A percentile compares a stretch with the other conserved stretches of the same genome.
phyloP scores from a whole-genome alignment of 2,329 filamentous ascomycete genomes.

The Drechslerella coelobrocha region DNA sequence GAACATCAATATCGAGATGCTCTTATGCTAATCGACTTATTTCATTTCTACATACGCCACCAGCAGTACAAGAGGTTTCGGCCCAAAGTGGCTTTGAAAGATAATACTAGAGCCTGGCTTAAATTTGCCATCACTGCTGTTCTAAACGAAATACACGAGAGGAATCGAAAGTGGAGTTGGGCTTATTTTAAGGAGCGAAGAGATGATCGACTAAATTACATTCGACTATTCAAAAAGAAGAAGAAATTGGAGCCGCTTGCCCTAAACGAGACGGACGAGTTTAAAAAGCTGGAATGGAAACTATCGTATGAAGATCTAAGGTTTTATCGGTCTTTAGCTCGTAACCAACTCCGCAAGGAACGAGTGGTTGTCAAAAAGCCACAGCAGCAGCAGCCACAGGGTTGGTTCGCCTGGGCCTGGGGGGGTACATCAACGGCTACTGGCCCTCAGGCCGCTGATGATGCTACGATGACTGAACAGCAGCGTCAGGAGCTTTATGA shows the following conservation, averaged over 20 bases:
- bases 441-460: slow-evolving; percentile 69
- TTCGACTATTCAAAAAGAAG: slow-evolving; percentile 92
- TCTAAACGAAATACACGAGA: slow-evolving; percentile 90
- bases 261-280: slow-evolving; percentile 72
- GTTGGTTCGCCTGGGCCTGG: slow-evolving; percentile 93
- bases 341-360: slow-evolving; percentile 94
- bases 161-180: slow-evolving; percentile 94
- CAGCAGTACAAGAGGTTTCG: slow-evolving; percentile 95
- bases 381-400: slow-evolving; percentile 71
- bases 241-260: slow-evolving; percentile 73
- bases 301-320: slow-evolving; percentile 91
- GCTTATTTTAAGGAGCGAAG: slow-evolving; percentile 90
- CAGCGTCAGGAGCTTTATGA: slow-evolving; percentile 96
- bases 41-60: slow-evolving; percentile 97
- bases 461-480: slow-evolving; percentile 90
- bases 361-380: slow-evolving; percentile 85
- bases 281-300: slow-evolving; percentile 82
- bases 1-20: slow-evolving; percentile 97
- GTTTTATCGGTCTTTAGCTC: slow-evolving; percentile 93
- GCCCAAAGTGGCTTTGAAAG: slow-evolving; percentile 81
- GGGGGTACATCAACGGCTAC: slow-evolving; percentile 69
- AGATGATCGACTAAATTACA: slow-evolving; percentile 87
- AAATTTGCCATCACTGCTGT: slow-evolving; percentile 89
- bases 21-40: slow-evolving; percentile 96
- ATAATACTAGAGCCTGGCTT: slow-evolving; percentile 91